These are phyloP conservation scores for Cyclotella baltica DNA, from an alignment of 108 stramenopile genomes.

Conservation along the genomic window DNA sequence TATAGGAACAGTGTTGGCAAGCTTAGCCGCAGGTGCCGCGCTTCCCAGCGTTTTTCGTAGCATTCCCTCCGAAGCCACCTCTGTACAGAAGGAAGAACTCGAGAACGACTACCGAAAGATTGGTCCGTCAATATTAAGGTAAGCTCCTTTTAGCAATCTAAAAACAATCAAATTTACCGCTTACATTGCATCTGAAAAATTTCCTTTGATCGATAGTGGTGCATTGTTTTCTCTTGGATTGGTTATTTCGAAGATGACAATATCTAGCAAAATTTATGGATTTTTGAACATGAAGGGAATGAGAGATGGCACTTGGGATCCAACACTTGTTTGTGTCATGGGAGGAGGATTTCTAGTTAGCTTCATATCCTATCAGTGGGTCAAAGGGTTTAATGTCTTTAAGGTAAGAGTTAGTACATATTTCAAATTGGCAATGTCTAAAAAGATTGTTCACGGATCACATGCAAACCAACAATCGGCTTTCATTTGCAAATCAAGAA, in stretches of 20 bases:
- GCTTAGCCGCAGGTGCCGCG: slow-evolving; percentile 19
- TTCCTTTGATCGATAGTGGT: slow-evolving; percentile 22
- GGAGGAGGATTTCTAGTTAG: slow-evolving; percentile 72
- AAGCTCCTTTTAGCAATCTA: too few relatives aligned
- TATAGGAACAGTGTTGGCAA: slow-evolving; percentile 32
- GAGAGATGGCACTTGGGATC: slow-evolving; percentile 74
- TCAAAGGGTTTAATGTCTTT: slow-evolving; percentile 53
- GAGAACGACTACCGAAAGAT: slow-evolving; percentile 44
- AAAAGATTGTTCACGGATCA: slow-evolving; percentile 3
- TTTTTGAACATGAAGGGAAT: slow-evolving; percentile 70
- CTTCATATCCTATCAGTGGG: slow-evolving; percentile 66
- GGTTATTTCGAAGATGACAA: slow-evolving; percentile 69
- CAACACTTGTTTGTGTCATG: slow-evolving; percentile 85
- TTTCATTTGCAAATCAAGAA: slow-evolving; percentile 16
- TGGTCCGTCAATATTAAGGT: slow-evolving; percentile 43
- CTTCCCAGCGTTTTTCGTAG: slow-evolving; percentile 25
- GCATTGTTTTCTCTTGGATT: slow-evolving; percentile 62
- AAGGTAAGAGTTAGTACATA: too few relatives aligned
- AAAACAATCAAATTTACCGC: too few relatives aligned
- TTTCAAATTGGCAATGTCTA: too few relatives aligned
- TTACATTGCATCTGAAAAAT: too few relatives aligned
- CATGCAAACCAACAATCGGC: too few relatives aligned
- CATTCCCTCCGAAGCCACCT: slow-evolving; percentile 19
- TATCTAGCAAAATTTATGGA: slow-evolving; percentile 67
- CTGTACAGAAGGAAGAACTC: slow-evolving; percentile 27